phyloP scores from a whole-genome alignment of 2,329 filamentous ascomycete genomes.

The Fusarium ambrosium region DNA sequence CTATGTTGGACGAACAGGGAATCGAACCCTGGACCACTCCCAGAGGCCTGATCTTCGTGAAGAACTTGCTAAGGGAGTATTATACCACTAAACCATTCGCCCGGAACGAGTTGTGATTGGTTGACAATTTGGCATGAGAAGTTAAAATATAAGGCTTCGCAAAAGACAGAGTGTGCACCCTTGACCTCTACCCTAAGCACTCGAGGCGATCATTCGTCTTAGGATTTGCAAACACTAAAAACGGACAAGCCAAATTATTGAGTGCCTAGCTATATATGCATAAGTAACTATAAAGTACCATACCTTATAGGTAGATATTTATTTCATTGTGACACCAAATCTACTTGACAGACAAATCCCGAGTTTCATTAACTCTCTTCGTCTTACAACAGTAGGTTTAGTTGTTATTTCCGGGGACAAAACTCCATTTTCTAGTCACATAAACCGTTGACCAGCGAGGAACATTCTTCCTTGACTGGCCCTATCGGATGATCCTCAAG shows the following conservation, averaged over 20 bases:
- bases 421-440: no score
- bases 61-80: constrained; percentile 32
- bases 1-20: constrained; percentile 33
- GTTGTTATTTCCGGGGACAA: neutral
- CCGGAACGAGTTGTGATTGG: constrained; percentile 4
- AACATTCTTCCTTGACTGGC: no score
- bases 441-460: no score
- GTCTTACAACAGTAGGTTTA: no score
- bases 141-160: no score
- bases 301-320: neutral
- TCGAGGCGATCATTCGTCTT: neutral
- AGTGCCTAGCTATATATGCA: neutral
- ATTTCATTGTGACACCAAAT: neutral
- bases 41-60: neutral
- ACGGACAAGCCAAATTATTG: neutral
- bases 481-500: no score
- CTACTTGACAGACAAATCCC: neutral
- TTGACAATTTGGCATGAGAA: neutral
- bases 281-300: neutral
- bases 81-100: constrained; percentile 31
- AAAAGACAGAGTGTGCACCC: no score
- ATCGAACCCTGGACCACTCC: constrained; percentile 40
- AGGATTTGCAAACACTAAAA: neutral
- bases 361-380: neutral
- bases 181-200: neutral